Conservation (phyloP, 2,329 filamentous ascomycete genomes). For the Talaromyces sp. region DNA sequence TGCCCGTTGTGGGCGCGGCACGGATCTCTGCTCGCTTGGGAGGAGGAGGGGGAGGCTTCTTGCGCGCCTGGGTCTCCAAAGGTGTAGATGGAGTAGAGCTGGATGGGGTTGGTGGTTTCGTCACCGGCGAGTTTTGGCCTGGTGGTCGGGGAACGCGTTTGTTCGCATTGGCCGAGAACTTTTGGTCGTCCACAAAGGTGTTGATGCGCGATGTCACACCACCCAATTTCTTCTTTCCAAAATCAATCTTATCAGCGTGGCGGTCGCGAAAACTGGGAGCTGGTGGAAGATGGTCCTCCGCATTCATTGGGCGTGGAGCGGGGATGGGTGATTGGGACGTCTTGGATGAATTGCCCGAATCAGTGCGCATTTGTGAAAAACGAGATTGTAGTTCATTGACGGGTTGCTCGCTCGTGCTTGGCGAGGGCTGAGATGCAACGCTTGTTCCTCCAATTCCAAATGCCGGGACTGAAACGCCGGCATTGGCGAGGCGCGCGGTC, state of each 20-base stretch:
- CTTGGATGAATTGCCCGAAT: conserved; percentile 28
- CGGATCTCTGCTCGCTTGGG: conserved; percentile 58
- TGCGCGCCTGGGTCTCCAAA: conserved; percentile 30
- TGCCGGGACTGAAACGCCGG: conserved; percentile 77
- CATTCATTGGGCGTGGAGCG: conserved; percentile 63
- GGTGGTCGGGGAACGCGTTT: conserved; percentile 31
- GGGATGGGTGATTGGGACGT: conserved; percentile 37
- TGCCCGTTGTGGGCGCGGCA: conserved; percentile 25
- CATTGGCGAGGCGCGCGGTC: conserved; percentile 66
- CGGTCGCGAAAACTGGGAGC: conserved; percentile 61
- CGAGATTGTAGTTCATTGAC: conserved; percentile 69
- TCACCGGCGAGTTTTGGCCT: conserved; percentile 19
- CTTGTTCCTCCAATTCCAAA: conserved; percentile 66
- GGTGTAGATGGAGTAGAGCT: conserved; percentile 20
- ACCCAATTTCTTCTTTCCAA: conserved; percentile 61
- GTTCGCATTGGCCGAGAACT: conserved; percentile 28
- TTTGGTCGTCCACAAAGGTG: conserved; percentile 48
- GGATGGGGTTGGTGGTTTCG: conserved; percentile 15
- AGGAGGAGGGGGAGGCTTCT: conserved; percentile 60
- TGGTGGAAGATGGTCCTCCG: conserved; percentile 56
- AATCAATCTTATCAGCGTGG: conserved; percentile 67
- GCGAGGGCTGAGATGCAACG: conserved; percentile 31
- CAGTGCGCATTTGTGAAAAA: conserved; percentile 59
- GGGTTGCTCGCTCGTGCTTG: conserved; percentile 40
- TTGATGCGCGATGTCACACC: conserved; percentile 47